phyloP scores from a whole-genome alignment of 768 basidiomycete genomes.

The Mycena crocata region DNA sequence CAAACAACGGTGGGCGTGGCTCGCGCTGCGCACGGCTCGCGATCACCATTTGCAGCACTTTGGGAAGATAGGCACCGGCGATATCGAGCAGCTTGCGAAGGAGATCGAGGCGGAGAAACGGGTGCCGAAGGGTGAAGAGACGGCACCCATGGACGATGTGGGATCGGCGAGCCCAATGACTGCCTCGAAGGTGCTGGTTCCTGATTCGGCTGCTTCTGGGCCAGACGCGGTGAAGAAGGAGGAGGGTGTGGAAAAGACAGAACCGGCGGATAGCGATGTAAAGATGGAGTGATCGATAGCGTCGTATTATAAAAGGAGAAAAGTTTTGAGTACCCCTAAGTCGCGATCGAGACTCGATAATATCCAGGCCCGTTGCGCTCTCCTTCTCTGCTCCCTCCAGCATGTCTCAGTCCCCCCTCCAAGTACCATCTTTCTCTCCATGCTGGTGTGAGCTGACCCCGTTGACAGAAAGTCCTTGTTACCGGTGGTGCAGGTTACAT shows the following conservation, averaged over 20 bases:
- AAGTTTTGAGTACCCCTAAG: constrained; percentile 7
- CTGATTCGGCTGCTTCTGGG: constrained; percentile 29
- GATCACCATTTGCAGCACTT: constrained; percentile 82
- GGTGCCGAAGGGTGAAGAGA: constrained; percentile 53
- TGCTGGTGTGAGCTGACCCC: constrained; percentile 9
- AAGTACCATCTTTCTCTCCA: not conserved
- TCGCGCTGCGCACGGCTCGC: constrained; percentile 81
- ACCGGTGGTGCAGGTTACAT: constrained; percentile 32
- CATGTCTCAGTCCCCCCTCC: constrained; percentile 36
- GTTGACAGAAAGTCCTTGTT: constrained; percentile 26
- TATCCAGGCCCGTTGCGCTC: not conserved
- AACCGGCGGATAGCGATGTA: constrained; percentile 53
- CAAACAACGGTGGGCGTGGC: constrained; percentile 84
- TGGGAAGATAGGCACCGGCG: constrained; percentile 84
- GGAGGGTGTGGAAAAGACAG: constrained; percentile 18
- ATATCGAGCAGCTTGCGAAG: constrained; percentile 64
- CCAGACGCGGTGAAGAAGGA: constrained; percentile 8
- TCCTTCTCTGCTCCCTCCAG: not conserved
- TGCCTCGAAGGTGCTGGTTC: constrained; percentile 36
- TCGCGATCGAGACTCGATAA: not conserved
- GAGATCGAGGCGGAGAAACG: constrained; percentile 64
- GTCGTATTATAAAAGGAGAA: constrained; percentile 21
- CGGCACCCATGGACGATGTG: constrained; percentile 43
- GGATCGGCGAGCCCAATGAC: constrained; percentile 49
- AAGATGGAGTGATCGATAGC: constrained; percentile 57